Base-by-base conservation (phyloP, 805 yeast species). In the Wickerhamomyces chambardii region DNA sequence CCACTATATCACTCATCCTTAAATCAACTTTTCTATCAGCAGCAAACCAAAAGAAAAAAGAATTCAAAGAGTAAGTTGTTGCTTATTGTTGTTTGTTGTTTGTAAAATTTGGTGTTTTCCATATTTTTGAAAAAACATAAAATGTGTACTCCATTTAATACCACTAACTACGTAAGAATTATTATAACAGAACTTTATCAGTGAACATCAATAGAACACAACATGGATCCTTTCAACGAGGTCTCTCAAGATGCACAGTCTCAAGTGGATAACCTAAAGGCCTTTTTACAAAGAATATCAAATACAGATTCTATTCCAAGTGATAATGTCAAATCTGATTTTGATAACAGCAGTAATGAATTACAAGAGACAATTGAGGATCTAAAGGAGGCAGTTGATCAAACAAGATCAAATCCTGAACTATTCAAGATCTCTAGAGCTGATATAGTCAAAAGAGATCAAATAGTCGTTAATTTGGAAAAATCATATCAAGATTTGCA, bases 171-270 rank as follows among this genome's bases (percentile, higher is more conserved):
- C n/a, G n/a, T n/a, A n/a, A n/a, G n/a, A n/a, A n/a, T n/a, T n/a
- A n/a, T n/a, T n/a, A n/a, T n/a, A n/a, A n/a, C n/a, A 10, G 24
- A 10, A 21, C 7, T 10, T 21, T 8, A 21, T 21, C 7, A 21
- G 24, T 21, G 10, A 21, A 8, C 27, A 24, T 8, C 27, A 24
- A 14, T 11, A 14, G 5, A 3, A 24, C 12, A 24, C 27, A 39
- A 25, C 17, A 78, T 78, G 89, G 95, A 85, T 55, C 95, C 95
- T n/a, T 86, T 85, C 55, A 67, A 73, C 36, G 89, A 83, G 42
- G 95, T 86, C 2, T 72, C 75, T 33, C 68, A 70, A 29, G 95
- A 86, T 55, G 86, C 92, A 3, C 67, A 75, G 56, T 60, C 65
- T 29, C 90, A 84, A 56, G 63, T 82, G 29, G 51, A 56, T 19